Base-by-base conservation (phyloP, 768 basidiomycete genomes). In the Phylloporus arenicola region DNA sequence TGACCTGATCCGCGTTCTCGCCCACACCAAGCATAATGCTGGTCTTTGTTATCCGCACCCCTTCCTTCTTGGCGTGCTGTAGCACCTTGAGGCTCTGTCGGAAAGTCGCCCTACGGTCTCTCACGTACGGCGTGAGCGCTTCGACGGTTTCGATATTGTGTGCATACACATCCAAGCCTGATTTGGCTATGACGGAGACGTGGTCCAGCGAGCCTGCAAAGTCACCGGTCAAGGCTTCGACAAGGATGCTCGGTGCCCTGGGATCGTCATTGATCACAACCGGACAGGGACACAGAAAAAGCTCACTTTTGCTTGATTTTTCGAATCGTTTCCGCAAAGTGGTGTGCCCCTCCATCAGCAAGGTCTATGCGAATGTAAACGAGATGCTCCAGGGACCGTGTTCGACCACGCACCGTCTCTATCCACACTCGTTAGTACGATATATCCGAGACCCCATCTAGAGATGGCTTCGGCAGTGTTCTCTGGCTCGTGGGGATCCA, bases 1-100 rank as follows among this genome's bases (percentile, higher is more conserved):
- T 68, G 12, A 99, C 61, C 67, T 99, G 90, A 5, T 88, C 83
- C 37, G 83, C 81, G 35, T 76, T 80, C 73, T 99, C 96, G 9
- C 96, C 96, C 1, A 98, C 85, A 51, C 96, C 96, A 41, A 99
- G 82, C 96, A 99, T 99, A 52, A 99, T 86, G 63, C 94, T 97
- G 9, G 93, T 97, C 75, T 99, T 99, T 9, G 96, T 98, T 49
- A 99, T 78, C 42, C 81, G 80, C 3, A 88, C 91, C 7, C 88
- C 91, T 52, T 84, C 77, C 52, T 80, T 79, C 72, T 95, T 94
- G 12, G 92, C 92, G 45, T 83, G 83, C 63, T 87, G 76, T 2
- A 95, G 75, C 3, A 94, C 91, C 56, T 75, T 75, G 47, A 95
- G 70, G 67, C 85, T 93, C 69, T 86, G 89, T 39, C 87, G 74